Percentiles rank a stretch among this genome's conserved stretches.
These are phyloP conservation scores for Solanum infundibuliforme DNA, from an alignment of 257 asterid species.

Conservation along the genomic window DNA sequence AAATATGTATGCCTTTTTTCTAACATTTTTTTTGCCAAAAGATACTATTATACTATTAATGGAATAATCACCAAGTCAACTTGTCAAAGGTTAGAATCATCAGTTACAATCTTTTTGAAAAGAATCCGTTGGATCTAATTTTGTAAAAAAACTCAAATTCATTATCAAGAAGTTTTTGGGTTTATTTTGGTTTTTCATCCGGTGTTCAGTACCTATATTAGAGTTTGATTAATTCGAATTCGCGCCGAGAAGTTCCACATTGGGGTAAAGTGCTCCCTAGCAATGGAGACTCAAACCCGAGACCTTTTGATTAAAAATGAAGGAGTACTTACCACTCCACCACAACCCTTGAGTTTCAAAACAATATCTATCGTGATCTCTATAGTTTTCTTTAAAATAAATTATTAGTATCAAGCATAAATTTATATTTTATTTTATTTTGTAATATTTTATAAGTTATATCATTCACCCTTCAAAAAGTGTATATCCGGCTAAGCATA, in stretches of 20 bases:
- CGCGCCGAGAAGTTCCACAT: no score
- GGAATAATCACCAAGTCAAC: not conserved
- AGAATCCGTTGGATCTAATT: not conserved
- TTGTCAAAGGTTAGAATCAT: not conserved
- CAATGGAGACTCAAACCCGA: no score
- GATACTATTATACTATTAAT: not conserved
- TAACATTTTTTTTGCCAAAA: not conserved
- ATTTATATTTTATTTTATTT: no score
- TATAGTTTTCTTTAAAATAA: not conserved
- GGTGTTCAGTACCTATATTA: no score
- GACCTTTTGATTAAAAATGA: no score
- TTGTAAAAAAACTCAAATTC: not conserved
- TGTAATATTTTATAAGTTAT: no score
- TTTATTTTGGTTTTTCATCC: no score
- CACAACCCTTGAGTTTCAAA: not conserved
- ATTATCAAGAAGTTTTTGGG: not conserved
- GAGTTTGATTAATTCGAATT: no score
- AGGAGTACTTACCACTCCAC: no score
- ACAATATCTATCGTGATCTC: not conserved
- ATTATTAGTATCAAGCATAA: no score
- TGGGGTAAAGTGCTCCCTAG: no score
- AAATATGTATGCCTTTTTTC: not conserved
- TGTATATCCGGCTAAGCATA: not conserved
- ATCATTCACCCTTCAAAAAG: not conserved
- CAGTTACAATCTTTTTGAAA: not conserved